Evolutionary conservation across 2,329 filamentous ascomycete genomes (phyloP).

Genomic region (Huntiella abstrusa): DNA sequence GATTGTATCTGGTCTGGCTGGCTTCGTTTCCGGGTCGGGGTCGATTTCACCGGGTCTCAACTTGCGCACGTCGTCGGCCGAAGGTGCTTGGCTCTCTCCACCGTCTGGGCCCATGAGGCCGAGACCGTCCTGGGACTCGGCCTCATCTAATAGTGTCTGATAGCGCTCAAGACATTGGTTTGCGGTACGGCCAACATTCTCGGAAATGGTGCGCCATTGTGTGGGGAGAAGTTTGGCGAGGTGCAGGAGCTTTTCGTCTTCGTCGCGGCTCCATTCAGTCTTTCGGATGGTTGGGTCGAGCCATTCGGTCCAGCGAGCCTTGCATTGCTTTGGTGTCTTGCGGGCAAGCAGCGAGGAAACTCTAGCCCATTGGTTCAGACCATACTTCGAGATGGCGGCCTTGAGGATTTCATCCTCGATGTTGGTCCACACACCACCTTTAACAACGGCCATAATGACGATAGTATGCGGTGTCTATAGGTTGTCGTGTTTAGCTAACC

Average conservation of each 20-base stretch:
- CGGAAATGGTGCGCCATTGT: constrained; percentile 96
- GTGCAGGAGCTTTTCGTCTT: constrained; percentile 92
- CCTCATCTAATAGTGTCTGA: constrained; percentile 88
- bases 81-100: constrained; percentile 71
- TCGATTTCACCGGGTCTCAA: constrained; percentile 86
- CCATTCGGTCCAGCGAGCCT: constrained; percentile 97
- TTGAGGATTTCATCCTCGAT: constrained; percentile 94
- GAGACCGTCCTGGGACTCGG: constrained; percentile 74
- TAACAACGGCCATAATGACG: constrained; percentile 45
- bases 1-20: constrained; percentile 86
- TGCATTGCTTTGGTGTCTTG: constrained; percentile 98
- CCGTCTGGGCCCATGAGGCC: constrained; percentile 72
- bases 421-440: constrained; percentile 58
- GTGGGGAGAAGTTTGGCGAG: constrained; percentile 97
- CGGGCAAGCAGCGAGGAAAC: constrained; percentile 91
- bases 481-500: no score
- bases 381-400: constrained; percentile 85
- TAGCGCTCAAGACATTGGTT: constrained; percentile 96
- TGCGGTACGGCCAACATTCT: constrained; percentile 86
- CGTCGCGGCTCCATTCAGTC: constrained; percentile 97
- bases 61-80: constrained; percentile 76
- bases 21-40: constrained; percentile 92
- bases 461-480: not conserved
- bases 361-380: constrained; percentile 93
- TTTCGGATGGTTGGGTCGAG: constrained; percentile 95